These are phyloP conservation scores for Wickerhamiella shivajii DNA, from an alignment of 805 yeast species.

Conservation along the genomic window DNA sequence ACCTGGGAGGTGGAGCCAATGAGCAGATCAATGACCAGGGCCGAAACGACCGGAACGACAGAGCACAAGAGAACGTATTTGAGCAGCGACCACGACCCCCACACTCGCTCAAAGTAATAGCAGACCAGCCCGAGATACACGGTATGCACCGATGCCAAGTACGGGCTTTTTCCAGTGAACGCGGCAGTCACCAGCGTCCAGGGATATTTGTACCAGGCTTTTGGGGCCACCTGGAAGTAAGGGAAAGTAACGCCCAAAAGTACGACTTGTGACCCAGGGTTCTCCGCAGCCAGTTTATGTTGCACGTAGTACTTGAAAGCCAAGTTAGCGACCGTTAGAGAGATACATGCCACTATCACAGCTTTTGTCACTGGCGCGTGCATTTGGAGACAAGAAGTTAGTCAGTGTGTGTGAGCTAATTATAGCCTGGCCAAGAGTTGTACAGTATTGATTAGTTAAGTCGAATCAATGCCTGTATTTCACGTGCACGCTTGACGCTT, in stretches of 20 bases:
- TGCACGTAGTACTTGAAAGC: too few relatives aligned
- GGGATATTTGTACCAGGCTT: neutral
- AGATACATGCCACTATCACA: too few relatives aligned
- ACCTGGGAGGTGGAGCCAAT: neutral
- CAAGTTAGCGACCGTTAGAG: too few relatives aligned
- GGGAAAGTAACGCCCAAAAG: neutral
- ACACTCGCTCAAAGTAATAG: conserved; percentile 44
- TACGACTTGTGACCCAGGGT: too few relatives aligned
- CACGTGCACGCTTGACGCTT: too few relatives aligned
- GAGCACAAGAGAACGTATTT: conserved; percentile 37
- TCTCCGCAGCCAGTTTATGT: too few relatives aligned
- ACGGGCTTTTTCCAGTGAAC: conserved; percentile 30
- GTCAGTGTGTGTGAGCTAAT: too few relatives aligned
- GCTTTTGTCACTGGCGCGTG: too few relatives aligned
- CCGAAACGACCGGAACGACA: conserved; percentile 22
- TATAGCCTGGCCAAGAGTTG: too few relatives aligned
- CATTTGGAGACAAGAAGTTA: too few relatives aligned
- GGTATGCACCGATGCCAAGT: conserved; percentile 27
- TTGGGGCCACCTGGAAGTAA: neutral
- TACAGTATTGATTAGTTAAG: too few relatives aligned
- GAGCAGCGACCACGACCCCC: conserved; percentile 34
- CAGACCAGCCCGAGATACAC: conserved; percentile 35
- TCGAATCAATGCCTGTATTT: too few relatives aligned
- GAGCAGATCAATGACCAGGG: conserved; percentile 20
- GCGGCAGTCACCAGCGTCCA: conserved; percentile 36